phyloP scores from a whole-genome alignment of 2,329 filamentous ascomycete species.

The Apiospora pterosperma region DNA sequence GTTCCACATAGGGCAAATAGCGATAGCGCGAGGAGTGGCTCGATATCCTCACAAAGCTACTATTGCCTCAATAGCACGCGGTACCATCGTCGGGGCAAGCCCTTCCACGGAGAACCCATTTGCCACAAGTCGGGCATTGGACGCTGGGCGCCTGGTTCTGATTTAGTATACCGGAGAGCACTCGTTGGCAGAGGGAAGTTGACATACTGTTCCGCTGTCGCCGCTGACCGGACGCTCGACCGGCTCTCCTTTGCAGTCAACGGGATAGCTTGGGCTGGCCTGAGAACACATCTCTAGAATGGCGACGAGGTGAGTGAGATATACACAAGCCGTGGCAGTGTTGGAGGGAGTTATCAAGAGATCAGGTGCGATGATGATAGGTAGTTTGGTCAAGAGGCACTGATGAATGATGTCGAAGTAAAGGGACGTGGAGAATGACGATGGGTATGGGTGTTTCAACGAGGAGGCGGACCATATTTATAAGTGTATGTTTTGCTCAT shows the following conservation, averaged over 20 bases:
- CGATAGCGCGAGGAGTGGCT: not conserved
- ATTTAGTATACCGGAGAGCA: not conserved
- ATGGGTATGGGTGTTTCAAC: not conserved
- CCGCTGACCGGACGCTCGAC: not conserved
- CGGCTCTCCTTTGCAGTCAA: not conserved
- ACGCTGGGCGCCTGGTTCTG: not conserved
- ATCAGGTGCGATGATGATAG: not conserved
- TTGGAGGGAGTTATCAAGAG: not conserved
- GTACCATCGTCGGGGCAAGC: constrained; percentile 1
- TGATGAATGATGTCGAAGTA: not conserved
- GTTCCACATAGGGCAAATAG: not conserved
- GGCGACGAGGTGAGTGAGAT: not conserved
- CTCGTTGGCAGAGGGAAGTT: not conserved
- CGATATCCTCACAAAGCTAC: not conserved
- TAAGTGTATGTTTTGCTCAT: not conserved
- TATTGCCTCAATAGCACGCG: not conserved
- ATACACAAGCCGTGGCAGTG: not conserved
- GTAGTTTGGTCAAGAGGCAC: not conserved
- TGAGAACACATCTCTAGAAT: not conserved
- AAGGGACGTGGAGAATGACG: not conserved
- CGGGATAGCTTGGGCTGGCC: not conserved
- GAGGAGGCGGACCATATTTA: not conserved
- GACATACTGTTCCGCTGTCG: constrained; percentile 1
- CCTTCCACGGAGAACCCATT: constrained; percentile 5
- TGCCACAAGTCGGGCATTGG: constrained; percentile 5